Evolutionary conservation across 352 stramenopile species (phyloP), one percentile per base, ranked within the genome.

Genomic region (Globisporangium polare): DNA sequence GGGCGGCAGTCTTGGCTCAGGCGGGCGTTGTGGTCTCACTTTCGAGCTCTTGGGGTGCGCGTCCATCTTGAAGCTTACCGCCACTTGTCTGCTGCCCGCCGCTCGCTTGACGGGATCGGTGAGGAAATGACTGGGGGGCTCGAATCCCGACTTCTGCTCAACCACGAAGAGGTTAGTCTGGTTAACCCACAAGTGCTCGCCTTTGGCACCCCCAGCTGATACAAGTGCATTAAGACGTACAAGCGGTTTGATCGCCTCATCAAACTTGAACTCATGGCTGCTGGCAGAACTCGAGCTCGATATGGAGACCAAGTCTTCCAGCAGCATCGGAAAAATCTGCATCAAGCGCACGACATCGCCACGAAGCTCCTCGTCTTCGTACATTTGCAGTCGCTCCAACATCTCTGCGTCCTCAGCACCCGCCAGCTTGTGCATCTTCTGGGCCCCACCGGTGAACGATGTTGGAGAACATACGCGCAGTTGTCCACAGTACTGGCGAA

Each of bases 341-440:
- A 89, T 57, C 67, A 86, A 66, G 45, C 72, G 46, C 26, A 79
- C 42, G 0, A 83, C 37, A 27, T 88, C 72, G 3, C 75, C 75
- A 35, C 63, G 63, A 5, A 37, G 39, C 10, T 53, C 43, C 22
- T 59, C 69, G 17, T 66, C 20, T 5, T 66, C 57, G 20, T 73
- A 66, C 12, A 65, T 45, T 1, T 47, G 29, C 20, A 35, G 17
- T 8, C 41, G 46, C 26, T 60, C 22, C n/a, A 29, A 3, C 29
- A 43, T 12, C 5, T 46, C 50, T 1, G n/a, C n/a, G 4, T 43
- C 18, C 27, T 15, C 17, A 1, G 15, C 4, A 45, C 15, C 17
- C 39, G 15, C 2, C 5, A 1, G 10, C 24, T n/a, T 13, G 5
- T 20, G n/a, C 24, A 41, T 52, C 5, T 1, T 29, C 9, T 39